Conservation (phyloP, 78 protist species). For the Monosiga brevicollis region DNA sequence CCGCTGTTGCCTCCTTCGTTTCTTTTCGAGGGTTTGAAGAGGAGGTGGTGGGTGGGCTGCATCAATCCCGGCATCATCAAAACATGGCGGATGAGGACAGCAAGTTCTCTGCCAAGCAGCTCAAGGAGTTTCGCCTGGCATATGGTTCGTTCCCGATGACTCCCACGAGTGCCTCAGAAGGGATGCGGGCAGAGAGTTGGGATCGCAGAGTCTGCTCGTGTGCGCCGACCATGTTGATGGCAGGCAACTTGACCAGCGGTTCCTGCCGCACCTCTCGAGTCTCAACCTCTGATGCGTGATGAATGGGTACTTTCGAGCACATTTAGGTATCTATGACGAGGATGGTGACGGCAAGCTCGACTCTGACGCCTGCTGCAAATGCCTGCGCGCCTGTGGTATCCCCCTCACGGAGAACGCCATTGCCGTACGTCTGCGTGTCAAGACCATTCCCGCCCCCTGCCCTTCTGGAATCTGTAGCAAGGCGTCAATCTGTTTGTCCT, state of each 20-base stretch:
- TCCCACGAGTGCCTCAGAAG: background rate
- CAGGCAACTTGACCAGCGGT: background rate
- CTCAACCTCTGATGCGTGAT: too few relatives aligned
- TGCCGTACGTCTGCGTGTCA: background rate
- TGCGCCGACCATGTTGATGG: background rate
- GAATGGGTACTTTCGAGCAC: too few relatives aligned
- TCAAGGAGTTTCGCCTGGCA: background rate
- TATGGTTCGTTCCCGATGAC: background rate
- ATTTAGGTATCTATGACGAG: background rate
- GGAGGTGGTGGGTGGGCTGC: too few relatives aligned
- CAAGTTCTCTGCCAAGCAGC: background rate
- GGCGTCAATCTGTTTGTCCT: background rate
- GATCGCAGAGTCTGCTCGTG: background rate
- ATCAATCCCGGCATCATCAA: too few relatives aligned
- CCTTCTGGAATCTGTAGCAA: background rate
- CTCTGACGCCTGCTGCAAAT: background rate
- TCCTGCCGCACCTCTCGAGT: background rate
- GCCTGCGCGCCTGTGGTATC: background rate
- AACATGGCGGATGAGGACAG: too few relatives aligned
- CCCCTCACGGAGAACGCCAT: background rate
- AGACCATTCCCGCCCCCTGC: background rate
- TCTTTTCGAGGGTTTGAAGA: too few relatives aligned
- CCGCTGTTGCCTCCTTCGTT: too few relatives aligned
- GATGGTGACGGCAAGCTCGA: background rate
- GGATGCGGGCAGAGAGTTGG: background rate